phyloP scores from a whole-genome alignment of 2,329 filamentous ascomycete genomes.

The Phialocephala subalpina region DNA sequence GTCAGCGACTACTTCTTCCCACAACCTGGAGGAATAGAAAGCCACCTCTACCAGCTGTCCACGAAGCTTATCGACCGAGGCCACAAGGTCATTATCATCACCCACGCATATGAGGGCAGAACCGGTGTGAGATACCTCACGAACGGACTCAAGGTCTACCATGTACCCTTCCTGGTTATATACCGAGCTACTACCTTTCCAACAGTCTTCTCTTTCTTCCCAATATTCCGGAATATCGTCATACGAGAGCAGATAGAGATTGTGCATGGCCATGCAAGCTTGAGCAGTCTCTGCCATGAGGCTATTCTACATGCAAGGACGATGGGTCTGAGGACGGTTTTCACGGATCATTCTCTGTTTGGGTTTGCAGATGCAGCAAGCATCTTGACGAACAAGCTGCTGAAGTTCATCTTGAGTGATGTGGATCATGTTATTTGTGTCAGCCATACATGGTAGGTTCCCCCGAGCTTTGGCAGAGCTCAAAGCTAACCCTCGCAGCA shows the following conservation, averaged over 20 bases:
- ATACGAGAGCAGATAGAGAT: constrained; percentile 96
- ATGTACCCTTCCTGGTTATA: constrained; percentile 94
- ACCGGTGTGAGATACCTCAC: constrained; percentile 95
- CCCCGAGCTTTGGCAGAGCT: not conserved
- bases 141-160: constrained; percentile 97
- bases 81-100: constrained; percentile 98
- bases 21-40: constrained; percentile 94
- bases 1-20: constrained; percentile 99
- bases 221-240: constrained; percentile 95
- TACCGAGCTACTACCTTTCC: constrained; percentile 94
- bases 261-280: constrained; percentile 94
- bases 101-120: constrained; percentile 90
- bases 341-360: constrained; percentile 97
- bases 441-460: constrained; percentile 88
- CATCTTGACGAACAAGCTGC: constrained; percentile 94
- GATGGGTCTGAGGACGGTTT: constrained; percentile 95
- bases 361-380: constrained; percentile 96
- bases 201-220: constrained; percentile 98
- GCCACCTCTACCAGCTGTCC: constrained; percentile 97
- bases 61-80: constrained; percentile 96
- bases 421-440: constrained; percentile 99
- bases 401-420: constrained; percentile 96
- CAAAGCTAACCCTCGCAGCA: constrained; percentile 61
- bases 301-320: constrained; percentile 93
- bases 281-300: constrained; percentile 94